A percentile compares a stretch with the other conserved stretches of the same genome.
Conservation (phyloP, 371 early-diverging fungal species). For the Mycotypha africana region DNA sequence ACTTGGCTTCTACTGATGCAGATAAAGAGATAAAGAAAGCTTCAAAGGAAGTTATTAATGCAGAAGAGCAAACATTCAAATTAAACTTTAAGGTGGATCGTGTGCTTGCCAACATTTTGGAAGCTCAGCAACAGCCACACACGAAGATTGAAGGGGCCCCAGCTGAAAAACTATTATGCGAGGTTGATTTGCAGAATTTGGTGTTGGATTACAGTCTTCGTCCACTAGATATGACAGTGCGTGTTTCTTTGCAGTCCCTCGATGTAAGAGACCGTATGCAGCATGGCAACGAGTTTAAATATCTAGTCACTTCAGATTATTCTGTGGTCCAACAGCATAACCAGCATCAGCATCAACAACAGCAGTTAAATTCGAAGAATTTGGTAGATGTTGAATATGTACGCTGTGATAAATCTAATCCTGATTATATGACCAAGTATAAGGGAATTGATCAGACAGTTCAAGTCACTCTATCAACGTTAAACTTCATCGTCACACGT, state of each 20-base stretch:
- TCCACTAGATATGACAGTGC: constrained; percentile 68
- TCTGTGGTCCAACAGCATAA: constrained; percentile 7
- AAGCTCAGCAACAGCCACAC: constrained; percentile 25
- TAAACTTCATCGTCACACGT: constrained; percentile 80
- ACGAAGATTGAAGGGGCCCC: constrained; percentile 16
- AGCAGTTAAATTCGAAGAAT: constrained; percentile 27
- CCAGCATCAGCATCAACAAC: constrained; percentile 19
- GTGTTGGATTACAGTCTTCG: constrained; percentile 64
- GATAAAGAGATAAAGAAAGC: too few relatives aligned
- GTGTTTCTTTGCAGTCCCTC: constrained; percentile 69
- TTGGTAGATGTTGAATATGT: constrained; percentile 73
- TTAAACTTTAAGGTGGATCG: constrained; percentile 69
- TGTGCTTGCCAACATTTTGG: constrained; percentile 61
- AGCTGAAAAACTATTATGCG: constrained; percentile 56
- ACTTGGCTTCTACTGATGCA: constrained; percentile 8
- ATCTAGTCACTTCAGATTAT: constrained; percentile 59
- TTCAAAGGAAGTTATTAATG: constrained; percentile 5
- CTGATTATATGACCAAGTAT: constrained; percentile 69
- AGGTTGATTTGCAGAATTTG: constrained; percentile 69
- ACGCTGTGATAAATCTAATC: constrained; percentile 67
- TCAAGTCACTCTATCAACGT: constrained; percentile 77
- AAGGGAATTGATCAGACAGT: constrained; percentile 80
- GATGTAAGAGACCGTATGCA: constrained; percentile 74
- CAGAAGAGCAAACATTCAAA: constrained; percentile 40
- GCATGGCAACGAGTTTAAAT: constrained; percentile 59